Evolutionary conservation across 352 stramenopile species (phyloP), one percentile per base, ranked within the genome.

Genomic region (Phytophthora pini): DNA sequence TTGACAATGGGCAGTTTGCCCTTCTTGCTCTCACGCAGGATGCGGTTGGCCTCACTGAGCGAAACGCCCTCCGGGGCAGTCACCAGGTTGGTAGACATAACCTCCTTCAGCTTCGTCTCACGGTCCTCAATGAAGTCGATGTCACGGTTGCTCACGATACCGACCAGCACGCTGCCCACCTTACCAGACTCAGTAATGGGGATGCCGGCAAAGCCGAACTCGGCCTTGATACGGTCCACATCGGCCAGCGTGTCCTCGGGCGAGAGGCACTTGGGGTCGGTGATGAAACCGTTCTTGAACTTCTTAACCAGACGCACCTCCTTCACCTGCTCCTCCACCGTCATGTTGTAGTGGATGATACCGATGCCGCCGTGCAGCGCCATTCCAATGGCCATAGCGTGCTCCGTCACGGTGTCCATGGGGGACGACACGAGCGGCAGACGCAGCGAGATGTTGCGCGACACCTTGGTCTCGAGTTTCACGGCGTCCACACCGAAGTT

Each of bases 341-440:
- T 98, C 87, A 99, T 99, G 91, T 99, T 99, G 80, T 99, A 99
- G 84, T 99, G 98, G 70, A 99, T 99, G 69, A 99, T 98, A 31
- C 98, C 98, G 62, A 99, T 99, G 34, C 96, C 95, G 40, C 98
- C 98, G 80, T 99, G 97, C 36, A 99, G 84, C 6, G 98, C 98
- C 97, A 99, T 99, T 54, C 91, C 90, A 63, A 99, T 99, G 47
- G 98, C 98, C 98, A 99, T 99, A 47, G 97, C 88, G 73, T 98
- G 87, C 83, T 99, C 98, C 50, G 98, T 99, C 15, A 99, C 98
- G 46, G 98, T 99, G 85, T 99, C 98, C 98, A 99, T 99, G 24
- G 98, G 98, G 56, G 96, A 99, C 15, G 89, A 98, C 27, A 99
- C 94, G 29, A 99, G 94, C 24, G 98, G 97, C 50, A 97, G 62